These are phyloP conservation scores for Potentilla sterilis DNA, from an alignment of 306 rosid species.

Conservation along the genomic window DNA sequence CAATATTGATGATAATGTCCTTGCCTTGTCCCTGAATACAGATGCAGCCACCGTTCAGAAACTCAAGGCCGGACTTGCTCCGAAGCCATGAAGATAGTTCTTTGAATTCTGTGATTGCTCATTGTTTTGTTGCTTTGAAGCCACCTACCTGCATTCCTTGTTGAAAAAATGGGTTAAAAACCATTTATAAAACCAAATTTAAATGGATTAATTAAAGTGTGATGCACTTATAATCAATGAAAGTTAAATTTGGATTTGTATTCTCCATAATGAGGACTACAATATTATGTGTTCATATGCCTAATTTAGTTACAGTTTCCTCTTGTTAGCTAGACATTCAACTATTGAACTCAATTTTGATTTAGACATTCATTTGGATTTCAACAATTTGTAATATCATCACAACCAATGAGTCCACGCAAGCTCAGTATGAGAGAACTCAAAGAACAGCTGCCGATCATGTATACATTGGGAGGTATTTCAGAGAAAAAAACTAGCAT, in stretches of 20 bases:
- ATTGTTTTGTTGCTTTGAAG: background rate
- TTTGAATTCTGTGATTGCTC: background rate
- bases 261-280: too few relatives aligned
- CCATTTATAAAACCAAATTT: too few relatives aligned
- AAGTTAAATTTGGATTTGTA: too few relatives aligned
- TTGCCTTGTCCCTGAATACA: slow-evolving; percentile 9
- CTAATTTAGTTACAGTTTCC: background rate
- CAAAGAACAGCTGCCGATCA: background rate
- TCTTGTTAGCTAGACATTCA: background rate
- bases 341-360: background rate
- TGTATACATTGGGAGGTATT: background rate
- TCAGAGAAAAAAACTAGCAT: background rate
- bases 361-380: background rate
- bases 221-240: too few relatives aligned
- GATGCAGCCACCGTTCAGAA: slow-evolving; percentile 16
- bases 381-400: background rate
- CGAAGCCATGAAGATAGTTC: background rate
- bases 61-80: slow-evolving; percentile 14
- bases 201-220: too few relatives aligned
- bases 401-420: background rate
- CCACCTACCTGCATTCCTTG: background rate
- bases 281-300: too few relatives aligned
- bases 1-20: background rate
- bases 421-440: background rate
- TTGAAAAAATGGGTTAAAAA: too few relatives aligned